These are phyloP conservation scores for Phlebopus sp. DNA, from an alignment of 1,284 basidiomycete genomes.

Conservation along the genomic window DNA sequence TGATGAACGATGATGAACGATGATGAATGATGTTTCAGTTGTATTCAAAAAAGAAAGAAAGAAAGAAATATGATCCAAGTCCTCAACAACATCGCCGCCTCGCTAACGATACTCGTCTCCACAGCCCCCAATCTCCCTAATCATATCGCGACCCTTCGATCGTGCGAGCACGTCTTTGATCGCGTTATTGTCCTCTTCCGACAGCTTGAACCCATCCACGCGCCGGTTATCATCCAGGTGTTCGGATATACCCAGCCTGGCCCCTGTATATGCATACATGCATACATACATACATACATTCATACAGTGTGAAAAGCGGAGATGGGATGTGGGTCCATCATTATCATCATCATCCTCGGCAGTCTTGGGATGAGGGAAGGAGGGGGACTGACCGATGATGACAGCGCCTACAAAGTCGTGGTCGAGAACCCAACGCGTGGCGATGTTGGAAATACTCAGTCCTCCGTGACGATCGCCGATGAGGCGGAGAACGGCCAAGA, in stretches of 20 bases:
- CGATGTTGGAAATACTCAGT: constrained; percentile 73
- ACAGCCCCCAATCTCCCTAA: constrained; percentile 73
- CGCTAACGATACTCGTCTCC: constrained; percentile 75
- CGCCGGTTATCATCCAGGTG: constrained; percentile 66
- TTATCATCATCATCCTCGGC: no score
- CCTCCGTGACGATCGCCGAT: constrained; percentile 67
- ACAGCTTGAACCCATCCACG: constrained; percentile 58
- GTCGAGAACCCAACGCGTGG: constrained; percentile 79
- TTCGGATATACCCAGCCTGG: constrained; percentile 73
- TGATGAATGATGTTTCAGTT: neutral
- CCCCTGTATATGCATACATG: no score
- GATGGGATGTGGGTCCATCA: no score
- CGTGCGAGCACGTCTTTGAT: constrained; percentile 61
- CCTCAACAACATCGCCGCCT: no score
- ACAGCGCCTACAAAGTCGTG: constrained; percentile 76
- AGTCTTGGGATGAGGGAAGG: no score
- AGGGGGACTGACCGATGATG: constrained; percentile 57
- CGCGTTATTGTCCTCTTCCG: constrained; percentile 50
- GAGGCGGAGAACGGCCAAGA: constrained; percentile 55
- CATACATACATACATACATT: no score
- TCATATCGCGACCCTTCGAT: constrained; percentile 60
- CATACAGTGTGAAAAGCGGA: no score
- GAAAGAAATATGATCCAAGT: no score
- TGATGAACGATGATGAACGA: neutral
- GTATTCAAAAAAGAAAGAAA: no score